Base-by-base conservation (phyloP, 1,284 basidiomycete genomes). In the Austroboletus novae-zelandiae region DNA sequence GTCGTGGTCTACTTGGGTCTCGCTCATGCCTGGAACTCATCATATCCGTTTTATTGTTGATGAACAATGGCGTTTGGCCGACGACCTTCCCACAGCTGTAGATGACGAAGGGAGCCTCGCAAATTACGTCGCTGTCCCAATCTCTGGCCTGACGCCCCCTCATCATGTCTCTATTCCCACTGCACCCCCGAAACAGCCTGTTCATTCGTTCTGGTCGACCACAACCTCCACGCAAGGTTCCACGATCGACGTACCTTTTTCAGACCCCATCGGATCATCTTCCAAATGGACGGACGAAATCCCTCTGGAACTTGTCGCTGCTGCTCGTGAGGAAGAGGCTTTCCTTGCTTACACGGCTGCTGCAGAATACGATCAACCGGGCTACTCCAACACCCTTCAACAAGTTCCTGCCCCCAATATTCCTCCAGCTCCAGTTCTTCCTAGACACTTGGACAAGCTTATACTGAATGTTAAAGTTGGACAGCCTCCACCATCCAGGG, bases 21-120 rank as follows among this genome's bases (percentile, higher is more conserved):
- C 72, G 15, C 80, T 97, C 4, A 82, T 86, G 13, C 94, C 95
- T 0, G 97, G 96, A 20, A 95, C 94, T 2, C 95, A 99, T 66
- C 91, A 96, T 54, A 80, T 98, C 66, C 94, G 95, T 58, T 99
- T 98, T 75, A 83, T 98, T 58, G 93, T 99, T 53, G 97, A 99
- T 69, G 89, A 92, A 52, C 81, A 87, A 46, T 94, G 89, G 86
- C 83, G 87, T 52, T 74, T 86, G 13, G 79, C 85, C 6, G 79
- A 86, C 50, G 86, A 94, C 57, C 79, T 97, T 20, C 89, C 94
- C 9, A 91, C 91, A 2, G 93, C 95, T 1, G 93, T 94, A 30
- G 95, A 98, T 66, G 92, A 94, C 60, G 91, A 97, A 62, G 96
- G 97, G 30, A 91, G 90, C 31, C 76, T 99, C 47, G 94, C 97